Percentiles rank a stretch among this genome's conserved stretches.
These are phyloP conservation scores for Secale cereale DNA, from an alignment of 176 grass and related monocot genomes.

Conservation along the genomic window DNA sequence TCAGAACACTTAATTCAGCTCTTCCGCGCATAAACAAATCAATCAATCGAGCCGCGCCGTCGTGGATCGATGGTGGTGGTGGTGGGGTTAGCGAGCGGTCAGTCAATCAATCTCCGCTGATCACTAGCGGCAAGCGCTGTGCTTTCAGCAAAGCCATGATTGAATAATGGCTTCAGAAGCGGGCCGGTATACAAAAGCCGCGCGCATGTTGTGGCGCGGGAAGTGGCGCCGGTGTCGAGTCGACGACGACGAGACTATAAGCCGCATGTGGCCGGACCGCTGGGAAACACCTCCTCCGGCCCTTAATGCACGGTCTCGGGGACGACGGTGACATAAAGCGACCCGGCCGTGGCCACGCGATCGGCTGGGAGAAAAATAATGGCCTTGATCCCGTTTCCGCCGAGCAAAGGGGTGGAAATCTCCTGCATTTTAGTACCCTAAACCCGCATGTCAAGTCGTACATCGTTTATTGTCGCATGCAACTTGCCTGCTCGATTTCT, in stretches of 20 bases:
- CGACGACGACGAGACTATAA: not conserved
- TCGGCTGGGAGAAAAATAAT: not conserved
- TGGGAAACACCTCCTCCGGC: constrained; percentile 27
- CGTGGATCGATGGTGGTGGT: not conserved
- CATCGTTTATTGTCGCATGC: not conserved
- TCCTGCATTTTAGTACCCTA: not conserved
- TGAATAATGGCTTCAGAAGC: not conserved
- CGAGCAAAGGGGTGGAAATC: not conserved
- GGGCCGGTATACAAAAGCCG: not conserved
- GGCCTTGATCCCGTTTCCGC: not conserved
- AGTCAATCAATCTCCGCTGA: not conserved
- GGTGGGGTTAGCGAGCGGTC: not conserved
- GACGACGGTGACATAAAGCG: constrained; percentile 24
- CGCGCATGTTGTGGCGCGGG: constrained; percentile 28
- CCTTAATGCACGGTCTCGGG: constrained; percentile 40
- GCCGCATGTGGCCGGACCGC: constrained; percentile 26
- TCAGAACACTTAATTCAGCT: not conserved
- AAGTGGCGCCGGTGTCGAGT: not conserved
- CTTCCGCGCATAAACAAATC: not conserved
- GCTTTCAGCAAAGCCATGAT: constrained; percentile 17
- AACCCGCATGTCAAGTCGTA: not conserved
- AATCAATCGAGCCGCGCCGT: not conserved
- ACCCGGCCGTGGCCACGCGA: not conserved
- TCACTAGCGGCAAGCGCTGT: not conserved
- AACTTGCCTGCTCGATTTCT: not conserved